A percentile compares a stretch with the other conserved stretches of the same genome.
Conservation (phyloP, 2,329 filamentous ascomycete genomes). For the Clonostachys rhizophaga region DNA sequence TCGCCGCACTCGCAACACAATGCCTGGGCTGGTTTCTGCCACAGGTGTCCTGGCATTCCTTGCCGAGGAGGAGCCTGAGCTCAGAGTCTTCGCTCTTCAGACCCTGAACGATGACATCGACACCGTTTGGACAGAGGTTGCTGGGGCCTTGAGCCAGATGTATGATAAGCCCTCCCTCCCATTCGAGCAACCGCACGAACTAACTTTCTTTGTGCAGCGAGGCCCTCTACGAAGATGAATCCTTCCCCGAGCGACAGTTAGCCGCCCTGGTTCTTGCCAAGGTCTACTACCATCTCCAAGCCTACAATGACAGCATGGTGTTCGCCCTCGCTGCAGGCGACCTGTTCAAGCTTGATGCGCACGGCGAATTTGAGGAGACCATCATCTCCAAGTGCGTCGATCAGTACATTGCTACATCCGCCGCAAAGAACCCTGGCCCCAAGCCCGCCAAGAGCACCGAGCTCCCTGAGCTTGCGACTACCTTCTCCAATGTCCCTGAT, state of each 20-base stretch:
- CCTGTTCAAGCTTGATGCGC: slow-evolving; percentile 86
- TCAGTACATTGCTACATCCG: slow-evolving; percentile 81
- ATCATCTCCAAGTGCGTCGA: slow-evolving; percentile 98
- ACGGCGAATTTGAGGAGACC: slow-evolving; percentile 96
- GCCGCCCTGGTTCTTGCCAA: slow-evolving; percentile 94
- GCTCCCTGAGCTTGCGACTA: slow-evolving; percentile 70
- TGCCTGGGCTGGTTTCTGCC: slow-evolving; percentile 92
- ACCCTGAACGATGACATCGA: slow-evolving; percentile 96
- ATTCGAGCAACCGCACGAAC: slow-evolving; percentile 2
- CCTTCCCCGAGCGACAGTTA: slow-evolving; percentile 88
- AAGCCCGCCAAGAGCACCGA: slow-evolving; percentile 36
- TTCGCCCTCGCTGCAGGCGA: slow-evolving; percentile 94
- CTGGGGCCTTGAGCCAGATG: slow-evolving; percentile 89
- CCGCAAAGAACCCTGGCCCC: slow-evolving; percentile 42
- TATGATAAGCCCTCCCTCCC: slow-evolving; percentile 31
- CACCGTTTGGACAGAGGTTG: slow-evolving; percentile 96
- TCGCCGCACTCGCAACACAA: slow-evolving; percentile 31
- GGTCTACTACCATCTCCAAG: slow-evolving; percentile 97
- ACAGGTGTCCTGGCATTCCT: slow-evolving; percentile 94
- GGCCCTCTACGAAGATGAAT: slow-evolving; percentile 93
- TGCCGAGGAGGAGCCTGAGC: slow-evolving; percentile 87
- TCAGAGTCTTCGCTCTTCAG: slow-evolving; percentile 92
- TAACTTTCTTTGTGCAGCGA: slow-evolving; percentile 55
- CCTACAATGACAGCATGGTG: slow-evolving; percentile 98
- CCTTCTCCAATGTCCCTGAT: slow-evolving; percentile 68